Conservation (phyloP, 2,329 filamentous ascomycete species). For the Pezicula neosporulosa region DNA sequence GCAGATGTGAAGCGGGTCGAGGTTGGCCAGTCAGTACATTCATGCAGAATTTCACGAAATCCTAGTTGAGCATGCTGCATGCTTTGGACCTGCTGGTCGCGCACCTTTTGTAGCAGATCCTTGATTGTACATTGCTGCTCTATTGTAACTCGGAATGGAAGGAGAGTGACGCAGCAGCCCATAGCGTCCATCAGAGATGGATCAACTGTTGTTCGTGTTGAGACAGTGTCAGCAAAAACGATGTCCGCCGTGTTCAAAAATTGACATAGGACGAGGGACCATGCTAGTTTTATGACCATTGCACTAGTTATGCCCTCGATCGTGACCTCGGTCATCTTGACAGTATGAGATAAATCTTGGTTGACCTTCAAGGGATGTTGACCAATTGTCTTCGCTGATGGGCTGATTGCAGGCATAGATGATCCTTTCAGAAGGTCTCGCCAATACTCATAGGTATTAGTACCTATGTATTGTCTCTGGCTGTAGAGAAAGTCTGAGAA, state of each 20-base stretch:
- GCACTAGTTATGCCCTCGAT: constrained; percentile 2
- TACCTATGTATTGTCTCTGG: neutral
- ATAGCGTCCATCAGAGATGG: constrained; percentile 1
- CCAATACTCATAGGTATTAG: constrained; percentile 3
- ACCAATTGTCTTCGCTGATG: neutral
- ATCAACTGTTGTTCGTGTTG: constrained; percentile 1
- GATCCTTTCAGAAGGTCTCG: neutral
- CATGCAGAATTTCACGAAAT: constrained; percentile 3
- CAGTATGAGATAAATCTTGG: constrained; percentile 1
- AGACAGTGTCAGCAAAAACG: constrained; percentile 3
- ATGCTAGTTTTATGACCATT: constrained; percentile 1
- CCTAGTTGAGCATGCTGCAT: constrained; percentile 1
- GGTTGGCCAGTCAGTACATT: constrained; percentile 4
- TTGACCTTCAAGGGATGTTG: neutral
- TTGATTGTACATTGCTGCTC: neutral
- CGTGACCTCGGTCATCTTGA: neutral
- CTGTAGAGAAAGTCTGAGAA: constrained; percentile 1
- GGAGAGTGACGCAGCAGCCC: constrained; percentile 2
- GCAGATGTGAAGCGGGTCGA: constrained; percentile 4
- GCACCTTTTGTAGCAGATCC: neutral
- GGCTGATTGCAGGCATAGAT: constrained; percentile 1
- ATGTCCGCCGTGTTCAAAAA: neutral
- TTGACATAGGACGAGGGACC: constrained; percentile 1
- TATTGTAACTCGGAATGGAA: constrained; percentile 1
- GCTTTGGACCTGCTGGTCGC: constrained; percentile 1